These are phyloP conservation scores for Geotrichum candidum DNA, from an alignment of 1,139 yeast genomes.

Conservation along the genomic window DNA sequence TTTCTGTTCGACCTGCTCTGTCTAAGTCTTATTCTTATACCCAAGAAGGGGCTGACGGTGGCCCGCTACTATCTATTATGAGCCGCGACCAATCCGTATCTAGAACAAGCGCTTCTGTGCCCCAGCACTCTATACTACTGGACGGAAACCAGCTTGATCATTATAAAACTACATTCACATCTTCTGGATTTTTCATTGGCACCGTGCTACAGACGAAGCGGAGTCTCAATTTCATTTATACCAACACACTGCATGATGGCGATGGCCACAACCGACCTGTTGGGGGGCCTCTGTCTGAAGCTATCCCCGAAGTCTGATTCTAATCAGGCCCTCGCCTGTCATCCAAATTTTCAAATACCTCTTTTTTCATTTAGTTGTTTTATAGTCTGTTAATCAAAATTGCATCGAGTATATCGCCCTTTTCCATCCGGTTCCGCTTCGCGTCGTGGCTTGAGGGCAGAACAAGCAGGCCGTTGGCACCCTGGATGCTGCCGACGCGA, in stretches of 20 bases:
- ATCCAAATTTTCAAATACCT: background rate
- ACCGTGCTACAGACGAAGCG: slow-evolving; percentile 18
- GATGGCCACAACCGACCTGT: background rate
- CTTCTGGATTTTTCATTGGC: slow-evolving; percentile 19
- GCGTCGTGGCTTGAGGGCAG: slow-evolving; percentile 33
- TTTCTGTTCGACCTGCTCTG: background rate
- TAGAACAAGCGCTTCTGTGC: background rate
- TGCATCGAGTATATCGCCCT: slow-evolving; percentile 25
- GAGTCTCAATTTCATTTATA: slow-evolving; percentile 14
- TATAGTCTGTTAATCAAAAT: slow-evolving; percentile 23
- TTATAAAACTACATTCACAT: slow-evolving; percentile 12
- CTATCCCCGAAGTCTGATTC: background rate
- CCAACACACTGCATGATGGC: background rate
- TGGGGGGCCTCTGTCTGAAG: background rate
- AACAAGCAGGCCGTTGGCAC: slow-evolving; percentile 42
- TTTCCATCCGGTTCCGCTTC: slow-evolving; percentile 2
- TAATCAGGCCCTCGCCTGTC: background rate
- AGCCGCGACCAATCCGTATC: background rate
- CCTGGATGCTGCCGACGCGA: slow-evolving; percentile 42
- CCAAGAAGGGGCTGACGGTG: background rate
- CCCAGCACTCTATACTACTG: background rate
- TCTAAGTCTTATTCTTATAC: background rate
- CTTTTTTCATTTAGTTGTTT: background rate
- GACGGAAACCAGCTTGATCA: background rate
- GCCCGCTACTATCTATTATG: background rate